A percentile compares a stretch with the other conserved stretches of the same genome.
phyloP scores from a whole-genome alignment of 2,329 filamentous ascomycete species.

The Juglanconis juglandina region DNA sequence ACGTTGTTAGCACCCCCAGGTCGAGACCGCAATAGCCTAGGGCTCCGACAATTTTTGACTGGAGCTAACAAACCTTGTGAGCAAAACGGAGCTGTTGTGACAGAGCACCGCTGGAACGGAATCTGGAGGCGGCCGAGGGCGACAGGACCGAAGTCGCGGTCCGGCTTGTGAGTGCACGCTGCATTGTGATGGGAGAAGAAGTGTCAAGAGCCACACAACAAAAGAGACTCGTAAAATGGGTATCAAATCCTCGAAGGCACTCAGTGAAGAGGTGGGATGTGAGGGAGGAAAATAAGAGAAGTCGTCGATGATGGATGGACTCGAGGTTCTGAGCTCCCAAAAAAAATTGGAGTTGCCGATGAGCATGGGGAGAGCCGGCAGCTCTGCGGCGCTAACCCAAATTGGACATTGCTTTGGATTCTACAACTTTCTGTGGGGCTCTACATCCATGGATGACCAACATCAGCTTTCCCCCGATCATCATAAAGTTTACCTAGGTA shows the following conservation, averaged over 20 bases:
- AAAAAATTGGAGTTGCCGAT: conserved; percentile 21
- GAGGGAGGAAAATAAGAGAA: background rate
- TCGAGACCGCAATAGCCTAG: background rate
- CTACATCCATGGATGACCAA: background rate
- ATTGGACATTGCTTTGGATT: background rate
- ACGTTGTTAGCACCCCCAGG: conserved; percentile 27
- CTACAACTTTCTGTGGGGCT: conserved; percentile 12
- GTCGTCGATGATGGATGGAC: background rate
- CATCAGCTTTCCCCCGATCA: too few relatives aligned
- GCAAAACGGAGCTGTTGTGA: conserved; percentile 92
- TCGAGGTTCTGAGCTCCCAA: conserved; percentile 9
- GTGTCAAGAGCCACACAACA: conserved; percentile 24
- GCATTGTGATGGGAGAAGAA: conserved; percentile 64
- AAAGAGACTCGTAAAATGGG: conserved; percentile 25
- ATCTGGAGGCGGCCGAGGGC: conserved; percentile 59
- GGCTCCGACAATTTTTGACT: background rate
- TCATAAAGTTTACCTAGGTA: too few relatives aligned
- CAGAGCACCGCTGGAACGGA: conserved; percentile 62
- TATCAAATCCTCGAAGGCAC: conserved; percentile 19
- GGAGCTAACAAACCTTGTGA: conserved; percentile 72
- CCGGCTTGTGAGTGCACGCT: conserved; percentile 85
- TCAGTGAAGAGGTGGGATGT: conserved; percentile 7
- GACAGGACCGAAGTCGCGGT: conserved; percentile 77
- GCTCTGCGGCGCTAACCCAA: conserved; percentile 6
- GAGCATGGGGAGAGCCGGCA: conserved; percentile 17